Evolutionary conservation across 805 yeast genomes (phyloP), one percentile per base, ranked within the genome.

Genomic region (Schwanniomyces polymorphus): DNA sequence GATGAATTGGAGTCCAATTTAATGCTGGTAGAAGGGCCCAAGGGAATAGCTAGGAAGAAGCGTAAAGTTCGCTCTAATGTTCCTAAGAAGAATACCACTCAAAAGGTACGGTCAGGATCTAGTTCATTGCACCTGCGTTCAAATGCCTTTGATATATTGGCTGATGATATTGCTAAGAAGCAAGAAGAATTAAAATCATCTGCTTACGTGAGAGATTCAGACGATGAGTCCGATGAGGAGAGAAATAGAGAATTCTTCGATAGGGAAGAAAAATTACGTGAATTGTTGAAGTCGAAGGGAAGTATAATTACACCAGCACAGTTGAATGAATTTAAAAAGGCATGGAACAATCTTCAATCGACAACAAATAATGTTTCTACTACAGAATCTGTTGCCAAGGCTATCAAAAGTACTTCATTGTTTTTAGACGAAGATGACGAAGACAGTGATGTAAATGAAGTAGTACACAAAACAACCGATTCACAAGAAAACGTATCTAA

Each of bases 181-280:
- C 42, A 27, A 16, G 47, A 49, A 41, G 55, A 46, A 5, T 57
- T 64, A 43, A 71, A 76, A 38, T 84, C 90, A 1, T 65, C 84
- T 4, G 82, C 78, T 46, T 78, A 65, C 52, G 77, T 85, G 40
- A 70, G 70, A 43, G 85, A 78, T 44, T 82, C 88, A 2, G 90
- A 84, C 58, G 88, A 84, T 55, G 84, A 77, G 9, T 72, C 80
- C 5, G 88, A 84, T 55, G 81, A 73, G 11, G 88, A 82, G 41
- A 70, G 71, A 35, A 80, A 76, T 43, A 59, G 56, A 2, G 72
- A 55, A 27, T 85, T 85, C 57, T 85, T 79, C 58, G 82, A 64
- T 38, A 73, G 80, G 48, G 91, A 86, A 55, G 70, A 71, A 46
- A 63, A 68, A 46, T 66, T 82, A 39, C 78, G 84, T 40, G 61